Evolutionary conservation across 352 stramenopile genomes (phyloP).

Genomic region (Phytopythium sindhum): DNA sequence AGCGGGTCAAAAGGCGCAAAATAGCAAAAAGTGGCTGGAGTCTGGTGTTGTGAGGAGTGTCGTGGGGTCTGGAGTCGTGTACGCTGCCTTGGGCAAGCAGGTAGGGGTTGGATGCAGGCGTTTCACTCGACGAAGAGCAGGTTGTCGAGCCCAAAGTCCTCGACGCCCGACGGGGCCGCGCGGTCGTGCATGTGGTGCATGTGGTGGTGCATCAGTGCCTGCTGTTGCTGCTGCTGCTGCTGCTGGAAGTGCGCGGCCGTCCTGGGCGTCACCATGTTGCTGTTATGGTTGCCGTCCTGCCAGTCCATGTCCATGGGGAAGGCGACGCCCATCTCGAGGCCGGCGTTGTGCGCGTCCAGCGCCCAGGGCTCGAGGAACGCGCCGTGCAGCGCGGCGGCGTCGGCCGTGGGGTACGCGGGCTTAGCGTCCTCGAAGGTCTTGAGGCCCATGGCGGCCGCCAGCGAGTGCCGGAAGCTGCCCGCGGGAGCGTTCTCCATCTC

Average conservation of each 20-base stretch:
- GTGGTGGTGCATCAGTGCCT: conserved; percentile 3
- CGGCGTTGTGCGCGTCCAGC: conserved; percentile 49
- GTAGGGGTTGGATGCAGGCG: background rate
- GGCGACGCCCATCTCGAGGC: conserved; percentile 34
- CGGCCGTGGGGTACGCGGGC: conserved; percentile 11
- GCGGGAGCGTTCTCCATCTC: conserved; percentile 16
- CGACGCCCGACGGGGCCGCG: conserved; percentile 32
- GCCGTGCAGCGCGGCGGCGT: conserved; percentile 33
- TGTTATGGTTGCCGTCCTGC: conserved; percentile 23
- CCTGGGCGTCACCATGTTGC: conserved; percentile 2
- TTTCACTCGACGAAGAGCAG: conserved; percentile 64
- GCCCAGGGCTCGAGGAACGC: conserved; percentile 65
- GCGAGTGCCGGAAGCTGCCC: conserved; percentile 31
- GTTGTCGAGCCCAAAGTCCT: conserved; percentile 66
- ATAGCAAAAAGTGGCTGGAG: background rate
- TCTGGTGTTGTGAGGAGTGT: background rate
- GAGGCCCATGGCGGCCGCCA: conserved; percentile 12
- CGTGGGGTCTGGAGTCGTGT: background rate
- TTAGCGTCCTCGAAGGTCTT: conserved; percentile 27
- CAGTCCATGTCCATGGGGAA: conserved; percentile 53
- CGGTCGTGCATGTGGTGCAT: conserved; percentile 37
- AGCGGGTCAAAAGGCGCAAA: background rate
- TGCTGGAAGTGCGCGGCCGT: conserved; percentile 5
- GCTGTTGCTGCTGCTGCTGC: background rate
- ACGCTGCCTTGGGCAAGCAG: background rate